phyloP scores from a whole-genome alignment of 208 protist genomes.

The Trypanosoma vivax region DNA sequence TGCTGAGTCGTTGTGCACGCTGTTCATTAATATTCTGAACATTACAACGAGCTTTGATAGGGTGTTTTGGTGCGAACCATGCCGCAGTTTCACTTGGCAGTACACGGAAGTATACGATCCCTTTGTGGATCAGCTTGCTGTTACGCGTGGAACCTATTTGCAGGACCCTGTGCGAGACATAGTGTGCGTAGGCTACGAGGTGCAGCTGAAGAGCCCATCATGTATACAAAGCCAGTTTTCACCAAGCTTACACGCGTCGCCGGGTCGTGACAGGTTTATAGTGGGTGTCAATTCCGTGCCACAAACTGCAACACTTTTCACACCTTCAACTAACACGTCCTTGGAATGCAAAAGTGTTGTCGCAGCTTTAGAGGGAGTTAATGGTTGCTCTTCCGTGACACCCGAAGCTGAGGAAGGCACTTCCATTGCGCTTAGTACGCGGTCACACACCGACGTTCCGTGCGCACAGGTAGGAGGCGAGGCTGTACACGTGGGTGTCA shows the following conservation, averaged over 20 bases:
- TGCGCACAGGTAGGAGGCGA: background rate
- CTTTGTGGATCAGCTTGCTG: slow-evolving; percentile 59
- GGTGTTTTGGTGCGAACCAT: slow-evolving; percentile 78
- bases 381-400: too few species aligned
- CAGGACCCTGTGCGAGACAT: slow-evolving; percentile 47
- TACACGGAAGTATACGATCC: slow-evolving; percentile 71
- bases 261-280: too few species aligned
- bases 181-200: slow-evolving; percentile 52
- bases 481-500: slow-evolving; percentile 36
- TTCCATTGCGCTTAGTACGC: too few species aligned
- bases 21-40: slow-evolving; percentile 67
- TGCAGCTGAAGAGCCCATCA: slow-evolving; percentile 36
- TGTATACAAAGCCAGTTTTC: too few species aligned
- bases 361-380: too few species aligned
- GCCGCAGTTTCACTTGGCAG: slow-evolving; percentile 63
- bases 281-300: too few species aligned
- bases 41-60: slow-evolving; percentile 74
- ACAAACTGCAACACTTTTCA: too few species aligned
- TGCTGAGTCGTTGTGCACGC: too few species aligned
- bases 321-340: too few species aligned
- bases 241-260: too few species aligned
- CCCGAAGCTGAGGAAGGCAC: too few species aligned
- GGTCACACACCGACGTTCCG: background rate
- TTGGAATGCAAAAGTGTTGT: too few species aligned
- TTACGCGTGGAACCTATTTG: slow-evolving; percentile 60